Base-by-base conservation (phyloP, 305 asterid species). In the Lippia alba region DNA sequence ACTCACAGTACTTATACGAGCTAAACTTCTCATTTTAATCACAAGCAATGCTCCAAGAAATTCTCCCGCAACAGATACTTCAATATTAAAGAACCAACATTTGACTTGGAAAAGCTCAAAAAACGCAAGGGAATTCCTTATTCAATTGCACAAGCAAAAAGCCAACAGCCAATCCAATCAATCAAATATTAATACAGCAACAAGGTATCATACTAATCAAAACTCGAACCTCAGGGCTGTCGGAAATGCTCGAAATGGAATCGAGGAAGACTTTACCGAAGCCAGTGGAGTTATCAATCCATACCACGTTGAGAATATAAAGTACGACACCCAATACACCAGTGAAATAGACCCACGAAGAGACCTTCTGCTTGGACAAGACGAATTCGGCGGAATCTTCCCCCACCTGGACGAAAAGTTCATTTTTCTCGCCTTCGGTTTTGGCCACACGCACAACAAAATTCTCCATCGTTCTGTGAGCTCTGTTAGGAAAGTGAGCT, bases 261-360 rank as follows among this genome's bases (percentile, higher is more conserved):
- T 76, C 86, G 63, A 88, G 73, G 77, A 86, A 94, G 45, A 56
- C 75, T 79, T 94, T 89, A 12, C 97, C 96, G 55, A 80, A 89
- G 32, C 99, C 96, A 59, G 96, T 89, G 24, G 91, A 76, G 71
- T 85, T 86, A 65, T 91, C 99, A 65, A 94, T 83, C 99, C 99
- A 94, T 41, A 67, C 78, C 11, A 85, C 84, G 57, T 94, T 67
- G 45, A 94, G 91, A 69, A 79, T 44, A 74, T 83, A 84, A 49
- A 89, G 89, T 19, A 89, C 99, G 51, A 79, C 83, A 17, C 88
- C 97, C 74, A 87, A 75, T 77, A 94, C 55, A 56, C 68, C 85
- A 16, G 79, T 15, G 71, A 94, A 89, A 56, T 89, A 94, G 61
- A 81, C 54, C 97, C 99, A 94, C 17, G 99, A 94, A 10, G 94